Evolutionary conservation across 2,329 filamentous ascomycete species (phyloP), one percentile per base, ranked within the genome.

Genomic region (Annulohypoxylon truncatum): DNA sequence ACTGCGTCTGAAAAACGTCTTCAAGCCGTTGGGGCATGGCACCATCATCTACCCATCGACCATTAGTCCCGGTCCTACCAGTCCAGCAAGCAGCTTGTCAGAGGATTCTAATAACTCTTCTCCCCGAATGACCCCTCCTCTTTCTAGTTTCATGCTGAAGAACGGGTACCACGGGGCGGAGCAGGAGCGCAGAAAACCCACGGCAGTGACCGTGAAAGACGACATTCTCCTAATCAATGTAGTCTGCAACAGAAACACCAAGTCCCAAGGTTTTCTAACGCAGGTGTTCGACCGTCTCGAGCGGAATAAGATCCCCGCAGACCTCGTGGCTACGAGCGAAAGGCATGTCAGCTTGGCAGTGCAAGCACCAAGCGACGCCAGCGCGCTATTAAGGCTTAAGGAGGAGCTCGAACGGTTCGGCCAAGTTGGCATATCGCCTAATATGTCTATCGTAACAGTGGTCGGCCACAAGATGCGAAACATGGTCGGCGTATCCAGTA

Each of bases 1-100:
- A 5, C 87, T 90, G 69, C 85, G 88, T 56, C 87, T 90, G 75
- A 90, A 90, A 78, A 90, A 90, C 69, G 88, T 90, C 69, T 88
- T 89, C 79, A 90, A 90, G 74, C 87, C 87, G 1, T 81, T 82
- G 54, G 85, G 85, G 44, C 80, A 82, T 57, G 88, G 88, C 48
- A 90, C 88, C 28, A 81, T 90, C 61, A 87, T 90, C 72, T 87
- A 90, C 71, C 90, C 91, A 1, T 68, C 67, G 6, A 52, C 66
- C 5, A 57, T 33, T 10, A 56, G 68, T 10, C 46, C 68, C 20
- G 62, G 42, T 3, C 53, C 71, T 4, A 68, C 57, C 26, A 71
- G 53, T 48, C 69, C 63, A 42, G 42, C 24, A 15, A 64, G 50
- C 46, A 57, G 44, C 8, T 50, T 44, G 2, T 57, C 53, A 13